Evolutionary conservation across 176 grass and related monocot species (phyloP), one percentile per base, ranked within the genome.

Genomic region (Oryza rufipogon): DNA sequence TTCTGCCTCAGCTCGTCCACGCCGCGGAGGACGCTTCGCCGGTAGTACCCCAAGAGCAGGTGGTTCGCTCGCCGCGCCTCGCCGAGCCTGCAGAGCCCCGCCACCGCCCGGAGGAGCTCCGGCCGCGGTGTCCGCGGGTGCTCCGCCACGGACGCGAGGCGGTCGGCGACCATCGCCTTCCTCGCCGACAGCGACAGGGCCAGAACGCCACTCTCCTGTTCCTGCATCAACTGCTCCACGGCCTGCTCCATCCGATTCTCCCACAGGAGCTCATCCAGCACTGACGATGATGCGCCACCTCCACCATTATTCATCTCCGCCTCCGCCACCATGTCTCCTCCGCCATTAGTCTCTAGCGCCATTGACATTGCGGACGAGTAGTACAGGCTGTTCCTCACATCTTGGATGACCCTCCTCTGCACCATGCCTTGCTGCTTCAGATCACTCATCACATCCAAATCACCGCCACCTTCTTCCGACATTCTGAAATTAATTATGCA

Each of bases 181-280:
- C 70, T 41, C 19, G 67, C 51, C 48, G 85, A 84, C 34, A 28
- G 75, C 39, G 85, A 84, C 34, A 28, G 75, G 14, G 47, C 56
- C 68, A 58, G 42, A 64, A 36, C 22, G 39, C 68, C n/a, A 34
- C 16, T 20, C 32, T 88, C 79, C 39, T 41, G 6, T 13, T 80
- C 38, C 12, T 58, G 20, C 71, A 85, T 76, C 1, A 26, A 76
- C 2, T 77, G 34, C 61, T 68, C 30, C 54, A 88, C n/a, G 9
- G 83, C 88, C 67, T 88, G 6, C 11, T 91, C 80, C 58, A 88
- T 73, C 81, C 87, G 80, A 15, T 86, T 56, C 82, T 93, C 91
- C 0, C 70, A 86, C 2, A 94, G 47, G 44, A 89, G 83, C 61
- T 78, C 74, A 51, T 86, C 86, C 75, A 93, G 46, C 52, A 61